These are phyloP conservation scores for Ilex aquifolium DNA, from an alignment of 257 asterid genomes.

Conservation along the genomic window DNA sequence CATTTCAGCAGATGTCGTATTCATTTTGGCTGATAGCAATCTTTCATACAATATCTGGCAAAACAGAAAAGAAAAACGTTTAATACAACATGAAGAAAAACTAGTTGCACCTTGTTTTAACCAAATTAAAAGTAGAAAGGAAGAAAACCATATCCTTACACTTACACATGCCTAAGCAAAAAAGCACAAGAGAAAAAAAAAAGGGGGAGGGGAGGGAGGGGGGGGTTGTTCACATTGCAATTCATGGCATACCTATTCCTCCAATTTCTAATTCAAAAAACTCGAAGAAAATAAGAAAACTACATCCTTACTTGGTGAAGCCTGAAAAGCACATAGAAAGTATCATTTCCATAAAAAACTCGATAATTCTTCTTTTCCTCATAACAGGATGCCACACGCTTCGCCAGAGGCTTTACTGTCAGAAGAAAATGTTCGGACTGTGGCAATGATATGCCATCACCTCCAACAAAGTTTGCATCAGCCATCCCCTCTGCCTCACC, in stretches of 20 bases:
- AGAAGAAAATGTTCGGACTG: conserved; percentile 56
- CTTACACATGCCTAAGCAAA: too few species aligned
- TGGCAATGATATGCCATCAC: conserved; percentile 48
- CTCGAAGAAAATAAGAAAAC: background rate
- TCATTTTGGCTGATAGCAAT: conserved; percentile 50
- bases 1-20: conserved; percentile 31
- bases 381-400: conserved; percentile 40
- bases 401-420: conserved; percentile 72
- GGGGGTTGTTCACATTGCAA: too few species aligned
- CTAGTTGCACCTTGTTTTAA: background rate
- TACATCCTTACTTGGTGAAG: conserved; percentile 72
- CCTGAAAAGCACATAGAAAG: conserved; percentile 86
- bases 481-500: conserved; percentile 79
- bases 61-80: conserved; percentile 5
- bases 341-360: conserved; percentile 83
- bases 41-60: conserved; percentile 51
- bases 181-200: too few species aligned
- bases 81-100: background rate
- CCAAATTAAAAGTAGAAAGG: background rate
- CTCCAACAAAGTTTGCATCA: conserved; percentile 63
- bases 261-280: too few species aligned
- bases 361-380: conserved; percentile 32
- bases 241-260: too few species aligned
- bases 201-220: too few species aligned
- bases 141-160: background rate